Evolutionary conservation across 176 grass and related monocot genomes (phyloP).

Genomic region (Triticum timopheevii): DNA sequence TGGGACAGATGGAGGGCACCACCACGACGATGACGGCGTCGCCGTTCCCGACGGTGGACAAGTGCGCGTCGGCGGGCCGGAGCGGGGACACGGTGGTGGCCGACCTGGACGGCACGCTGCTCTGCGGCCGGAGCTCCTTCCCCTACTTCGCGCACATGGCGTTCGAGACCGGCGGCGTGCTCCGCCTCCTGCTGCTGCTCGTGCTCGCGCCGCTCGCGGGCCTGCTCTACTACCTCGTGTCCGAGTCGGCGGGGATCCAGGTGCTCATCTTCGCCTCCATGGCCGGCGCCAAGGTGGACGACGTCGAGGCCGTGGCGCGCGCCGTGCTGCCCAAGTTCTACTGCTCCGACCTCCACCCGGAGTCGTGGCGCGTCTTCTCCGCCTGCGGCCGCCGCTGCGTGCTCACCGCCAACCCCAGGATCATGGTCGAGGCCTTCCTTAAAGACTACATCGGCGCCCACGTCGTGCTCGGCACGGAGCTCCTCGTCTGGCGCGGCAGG

Average conservation of each 20-base stretch:
- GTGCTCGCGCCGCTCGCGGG: conserved; percentile 51
- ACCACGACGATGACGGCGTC: conserved; percentile 8
- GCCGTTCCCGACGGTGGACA: conserved; percentile 61
- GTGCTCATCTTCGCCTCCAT: conserved; percentile 72
- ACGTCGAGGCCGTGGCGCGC: conserved; percentile 65
- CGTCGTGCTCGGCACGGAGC: conserved; percentile 60
- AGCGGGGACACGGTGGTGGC: conserved; percentile 59
- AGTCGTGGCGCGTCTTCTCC: conserved; percentile 77
- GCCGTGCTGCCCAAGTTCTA: conserved; percentile 90
- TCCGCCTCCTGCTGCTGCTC: conserved; percentile 50
- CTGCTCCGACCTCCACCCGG: conserved; percentile 66
- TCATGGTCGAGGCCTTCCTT: conserved; percentile 83
- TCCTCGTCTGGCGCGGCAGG: conserved; percentile 37
- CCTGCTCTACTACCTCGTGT: conserved; percentile 66
- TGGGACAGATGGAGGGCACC: background rate
- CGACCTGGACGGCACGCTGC: conserved; percentile 68
- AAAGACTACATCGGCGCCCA: conserved; percentile 67
- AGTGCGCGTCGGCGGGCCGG: conserved; percentile 59
- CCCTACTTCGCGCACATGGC: conserved; percentile 82
- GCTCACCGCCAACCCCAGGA: conserved; percentile 74
- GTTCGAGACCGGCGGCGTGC: conserved; percentile 62
- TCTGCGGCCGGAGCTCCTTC: conserved; percentile 69
- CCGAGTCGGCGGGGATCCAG: conserved; percentile 67
- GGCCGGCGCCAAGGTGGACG: conserved; percentile 38
- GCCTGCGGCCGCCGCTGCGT: conserved; percentile 64